Base-by-base conservation (phyloP, 345 rosid species). In the Populus euphratica region DNA sequence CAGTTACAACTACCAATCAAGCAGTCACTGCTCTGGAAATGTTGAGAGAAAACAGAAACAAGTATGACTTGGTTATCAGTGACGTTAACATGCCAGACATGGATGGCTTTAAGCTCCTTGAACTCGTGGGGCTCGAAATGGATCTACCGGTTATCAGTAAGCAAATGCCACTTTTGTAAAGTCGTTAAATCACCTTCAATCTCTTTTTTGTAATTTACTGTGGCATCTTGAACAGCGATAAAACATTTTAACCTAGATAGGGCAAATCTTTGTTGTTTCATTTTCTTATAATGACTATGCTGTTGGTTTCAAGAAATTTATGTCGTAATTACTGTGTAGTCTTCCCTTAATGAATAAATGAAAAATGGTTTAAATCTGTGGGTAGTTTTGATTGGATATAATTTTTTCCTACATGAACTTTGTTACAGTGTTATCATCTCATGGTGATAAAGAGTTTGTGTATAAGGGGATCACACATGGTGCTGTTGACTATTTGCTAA, bases 391-490 rank as follows among this genome's bases (percentile, higher is more conserved):
- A 18, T 8, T 79, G 33, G 66, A 68, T 35, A 39, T 75, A 14
- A 23, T 11, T 73, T n/a, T 77, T 73, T 50, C 17, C 6, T 36
- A 3, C 69, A 31, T 50, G 41, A 68, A 75, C 65, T 76, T 75
- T 78, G 75, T 74, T 79, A 23, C 85, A 94, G 99, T 93, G 98
- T 81, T 96, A 84, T 95, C 99, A 8, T 89, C 93, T 5, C 88
- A 91, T 54, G 86, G 99, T 43, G 98, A 95, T 77, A 82, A 85
- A 61, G 86, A 90, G 77, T 91, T 91, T 54, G 97, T 93, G 6
- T 90, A 89, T 90, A 92, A 95, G 84, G 99, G 99, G 67, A 83
- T 96, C 44, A 82, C 86, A 10, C 97, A 92, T 73, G 99, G 99
- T 21, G 99, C 99, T 3, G 89, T 89, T 43, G 98, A 96, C 79